These are phyloP conservation scores for Colletotrichum eremochloae DNA, from an alignment of 2,329 filamentous ascomycete species.

Conservation along the genomic window DNA sequence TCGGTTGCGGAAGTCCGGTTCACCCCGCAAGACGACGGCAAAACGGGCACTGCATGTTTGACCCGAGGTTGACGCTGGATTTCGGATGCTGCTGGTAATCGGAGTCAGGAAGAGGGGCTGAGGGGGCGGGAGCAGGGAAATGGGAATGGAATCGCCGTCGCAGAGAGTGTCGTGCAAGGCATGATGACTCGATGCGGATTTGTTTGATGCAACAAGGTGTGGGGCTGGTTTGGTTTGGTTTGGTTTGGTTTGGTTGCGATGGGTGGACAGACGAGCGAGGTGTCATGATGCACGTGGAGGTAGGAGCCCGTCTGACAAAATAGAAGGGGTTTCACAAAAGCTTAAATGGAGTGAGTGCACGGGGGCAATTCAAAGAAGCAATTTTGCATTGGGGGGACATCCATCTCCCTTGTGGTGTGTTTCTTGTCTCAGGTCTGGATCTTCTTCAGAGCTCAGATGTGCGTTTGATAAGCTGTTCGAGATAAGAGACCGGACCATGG, in stretches of 20 bases:
- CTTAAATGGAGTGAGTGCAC: background rate
- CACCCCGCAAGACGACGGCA: slow-evolving; percentile 69
- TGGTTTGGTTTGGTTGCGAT: too few relatives aligned
- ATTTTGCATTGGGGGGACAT: background rate
- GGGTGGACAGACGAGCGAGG: background rate
- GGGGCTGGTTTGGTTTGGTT: background rate
- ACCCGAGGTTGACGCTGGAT: slow-evolving; percentile 63
- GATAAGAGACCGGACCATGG: background rate
- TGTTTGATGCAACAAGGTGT: background rate
- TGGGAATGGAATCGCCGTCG: slow-evolving; percentile 1
- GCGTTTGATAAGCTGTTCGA: background rate
- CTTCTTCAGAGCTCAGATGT: too few relatives aligned
- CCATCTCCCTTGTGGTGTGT: background rate
- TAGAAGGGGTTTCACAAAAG: background rate
- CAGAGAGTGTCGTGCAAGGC: slow-evolving; percentile 11
- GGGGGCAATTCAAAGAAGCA: slow-evolving; percentile 1
- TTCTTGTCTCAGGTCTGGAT: slow-evolving; percentile 12
- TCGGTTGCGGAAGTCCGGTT: slow-evolving; percentile 65
- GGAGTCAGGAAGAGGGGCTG: background rate
- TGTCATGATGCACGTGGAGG: background rate
- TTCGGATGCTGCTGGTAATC: slow-evolving; percentile 63
- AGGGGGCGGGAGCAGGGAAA: background rate
- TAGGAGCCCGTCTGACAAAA: background rate
- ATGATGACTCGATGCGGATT: background rate
- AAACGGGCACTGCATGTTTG: slow-evolving; percentile 65